Conservation (phyloP, 352 stramenopile genomes). For the Phytophthora constricta region DNA sequence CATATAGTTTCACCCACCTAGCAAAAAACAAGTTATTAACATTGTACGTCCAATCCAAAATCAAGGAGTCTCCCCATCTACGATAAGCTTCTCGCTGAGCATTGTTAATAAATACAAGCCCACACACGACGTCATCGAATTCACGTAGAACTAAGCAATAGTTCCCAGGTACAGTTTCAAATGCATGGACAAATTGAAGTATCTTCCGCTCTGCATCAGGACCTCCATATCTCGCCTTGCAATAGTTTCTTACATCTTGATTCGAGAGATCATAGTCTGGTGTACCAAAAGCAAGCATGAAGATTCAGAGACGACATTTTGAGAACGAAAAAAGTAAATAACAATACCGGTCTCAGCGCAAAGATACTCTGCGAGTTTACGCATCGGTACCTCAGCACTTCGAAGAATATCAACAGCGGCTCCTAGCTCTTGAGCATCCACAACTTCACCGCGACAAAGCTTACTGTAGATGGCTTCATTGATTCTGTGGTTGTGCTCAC, state of each 20-base stretch:
- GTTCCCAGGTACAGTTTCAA: neutral
- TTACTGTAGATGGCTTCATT: neutral
- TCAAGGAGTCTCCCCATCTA: slow-evolving; percentile 16
- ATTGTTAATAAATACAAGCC: slow-evolving; percentile 16
- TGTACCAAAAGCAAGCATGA: neutral
- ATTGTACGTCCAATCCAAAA: slow-evolving; percentile 14
- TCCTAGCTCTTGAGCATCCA: neutral
- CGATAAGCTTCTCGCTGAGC: slow-evolving; percentile 7
- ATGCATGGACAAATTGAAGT: neutral
- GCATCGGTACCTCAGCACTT: neutral
- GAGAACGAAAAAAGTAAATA: no score
- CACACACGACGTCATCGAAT: slow-evolving; percentile 12
- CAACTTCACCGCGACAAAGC: neutral
- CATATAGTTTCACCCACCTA: neutral
- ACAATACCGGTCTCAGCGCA: neutral
- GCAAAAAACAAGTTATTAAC: slow-evolving; percentile 10
- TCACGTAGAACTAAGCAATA: slow-evolving; percentile 8
- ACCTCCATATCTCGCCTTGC: slow-evolving; percentile 6
- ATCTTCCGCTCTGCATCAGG: neutral
- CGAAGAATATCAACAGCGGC: slow-evolving; percentile 10
- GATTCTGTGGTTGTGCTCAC: slow-evolving; percentile 5
- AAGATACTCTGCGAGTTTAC: neutral
- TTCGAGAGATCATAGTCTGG: slow-evolving; percentile 11
- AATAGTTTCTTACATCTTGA: slow-evolving; percentile 9
- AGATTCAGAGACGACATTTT: no score